Evolutionary conservation across 768 basidiomycete species (phyloP), one percentile per base, ranked within the genome.

Genomic region (Neoboletus brunneissimus): DNA sequence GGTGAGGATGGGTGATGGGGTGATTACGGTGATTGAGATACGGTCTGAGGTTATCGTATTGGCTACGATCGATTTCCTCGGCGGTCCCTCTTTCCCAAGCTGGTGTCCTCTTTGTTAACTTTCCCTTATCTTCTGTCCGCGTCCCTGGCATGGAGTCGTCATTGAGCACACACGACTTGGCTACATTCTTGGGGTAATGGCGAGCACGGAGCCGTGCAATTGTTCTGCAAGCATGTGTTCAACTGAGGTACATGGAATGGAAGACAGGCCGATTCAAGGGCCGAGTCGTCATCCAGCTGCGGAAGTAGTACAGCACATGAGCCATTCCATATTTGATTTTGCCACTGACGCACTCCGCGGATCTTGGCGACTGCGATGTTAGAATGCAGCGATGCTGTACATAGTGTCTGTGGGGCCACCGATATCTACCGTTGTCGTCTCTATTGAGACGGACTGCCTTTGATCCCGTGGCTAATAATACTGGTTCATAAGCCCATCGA

Each of bases 21-120:
- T 44, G 49, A 64, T 51, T 29, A 43, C 20, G 48, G 25, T 56
- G 53, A 54, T 63, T 56, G 43, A 43, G 55, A 50, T 48, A 41
- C 41, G 45, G 53, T 53, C 53, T 45, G 50, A 54, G 42, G 52
- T 29, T 54, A 56, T 64, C 54, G 25, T 45, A 55, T 48, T 52
- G 42, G 40, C 38, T 51, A 37, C 38, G 44, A 55, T n/a, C 25
- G 23, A 56, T 29, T 56, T 58, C 60, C 48, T 59, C 57, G 64
- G 64, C 51, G 60, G 37, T 47, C 43, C 15, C 38, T 48, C 63
- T 51, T 65, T 62, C 60, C 60, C 34, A 54, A 64, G 55, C 7
- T n/a, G 58, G 48, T 29, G n/a, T 16, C 37, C 8, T 23, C 55
- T 32, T 56, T 48, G 53, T 58, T 10, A n/a, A 22, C 41, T 32